These are phyloP conservation scores for Suhomyces sp. DNA, from an alignment of 805 yeast genomes.

Conservation along the genomic window DNA sequence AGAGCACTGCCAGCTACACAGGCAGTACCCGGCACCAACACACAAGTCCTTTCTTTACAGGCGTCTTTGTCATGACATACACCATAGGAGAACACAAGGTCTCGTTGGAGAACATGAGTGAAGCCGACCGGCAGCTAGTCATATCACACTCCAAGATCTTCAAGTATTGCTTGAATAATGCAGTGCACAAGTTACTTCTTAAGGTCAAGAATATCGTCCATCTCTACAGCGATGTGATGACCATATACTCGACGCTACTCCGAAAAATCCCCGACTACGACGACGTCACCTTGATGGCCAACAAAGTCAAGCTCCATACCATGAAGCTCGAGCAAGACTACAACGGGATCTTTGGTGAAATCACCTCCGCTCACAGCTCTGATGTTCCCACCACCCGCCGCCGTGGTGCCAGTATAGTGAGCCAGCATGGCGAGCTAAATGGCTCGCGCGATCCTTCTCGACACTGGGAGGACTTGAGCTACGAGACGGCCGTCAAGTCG, in stretches of 20 bases:
- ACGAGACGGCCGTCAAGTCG: slow-evolving; percentile 13
- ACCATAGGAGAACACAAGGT: slow-evolving; percentile 36
- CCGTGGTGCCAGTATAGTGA: background rate
- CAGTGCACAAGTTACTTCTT: slow-evolving; percentile 24
- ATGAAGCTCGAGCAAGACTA: slow-evolving; percentile 31
- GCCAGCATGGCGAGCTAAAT: background rate
- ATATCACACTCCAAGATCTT: slow-evolving; percentile 29
- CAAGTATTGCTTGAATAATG: slow-evolving; percentile 32
- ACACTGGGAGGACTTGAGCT: slow-evolving; percentile 17
- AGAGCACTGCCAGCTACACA: background rate
- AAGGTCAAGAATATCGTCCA: slow-evolving; percentile 33
- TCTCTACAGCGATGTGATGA: slow-evolving; percentile 35
- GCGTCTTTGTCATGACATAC: slow-evolving; percentile 29
- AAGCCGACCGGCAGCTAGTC: slow-evolving; percentile 25
- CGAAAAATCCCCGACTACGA: slow-evolving; percentile 40
- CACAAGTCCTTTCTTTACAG: background rate
- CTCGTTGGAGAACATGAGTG: slow-evolving; percentile 19
- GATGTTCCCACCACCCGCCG: background rate
- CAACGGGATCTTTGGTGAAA: slow-evolving; percentile 25
- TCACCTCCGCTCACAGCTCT: background rate
- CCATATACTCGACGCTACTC: slow-evolving; percentile 38
- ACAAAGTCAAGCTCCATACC: slow-evolving; percentile 17
- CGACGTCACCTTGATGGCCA: slow-evolving; percentile 36
- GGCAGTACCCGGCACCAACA: background rate
- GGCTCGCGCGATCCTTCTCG: background rate